These are phyloP conservation scores for Pavlovales sp. DNA, from an alignment of 208 protist species.

Conservation along the genomic window DNA sequence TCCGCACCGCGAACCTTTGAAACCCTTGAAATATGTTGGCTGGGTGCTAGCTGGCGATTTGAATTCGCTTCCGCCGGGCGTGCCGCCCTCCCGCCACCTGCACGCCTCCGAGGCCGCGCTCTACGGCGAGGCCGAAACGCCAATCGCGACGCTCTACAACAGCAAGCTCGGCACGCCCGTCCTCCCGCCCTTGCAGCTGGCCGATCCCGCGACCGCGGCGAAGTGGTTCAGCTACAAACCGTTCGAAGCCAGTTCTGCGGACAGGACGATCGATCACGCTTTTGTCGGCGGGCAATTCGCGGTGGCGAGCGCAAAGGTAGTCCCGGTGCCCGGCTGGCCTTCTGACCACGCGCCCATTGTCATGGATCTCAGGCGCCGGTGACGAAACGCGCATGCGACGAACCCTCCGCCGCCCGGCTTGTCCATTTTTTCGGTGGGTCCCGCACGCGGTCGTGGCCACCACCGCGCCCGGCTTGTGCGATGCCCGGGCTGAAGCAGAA, in stretches of 20 bases:
- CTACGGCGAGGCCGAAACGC: neutral
- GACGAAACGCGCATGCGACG: too few species aligned
- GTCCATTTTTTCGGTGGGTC: too few species aligned
- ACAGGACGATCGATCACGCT: neutral
- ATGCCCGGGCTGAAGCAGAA: too few species aligned
- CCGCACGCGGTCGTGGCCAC: too few species aligned
- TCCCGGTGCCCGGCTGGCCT: neutral
- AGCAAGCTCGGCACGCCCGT: neutral
- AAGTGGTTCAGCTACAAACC: neutral
- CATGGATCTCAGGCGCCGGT: neutral
- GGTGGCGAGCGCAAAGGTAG: neutral
- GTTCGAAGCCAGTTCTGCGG: neutral
- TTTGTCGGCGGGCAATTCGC: neutral
- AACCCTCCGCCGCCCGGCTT: too few species aligned
- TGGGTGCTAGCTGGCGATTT: slow-evolving; percentile 4
- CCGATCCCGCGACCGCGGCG: neutral
- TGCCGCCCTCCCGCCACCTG: neutral
- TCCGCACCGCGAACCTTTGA: too few species aligned
- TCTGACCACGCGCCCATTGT: slow-evolving; percentile 2
- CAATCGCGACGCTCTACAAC: neutral
- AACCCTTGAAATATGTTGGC: too few species aligned
- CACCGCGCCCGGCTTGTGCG: too few species aligned
- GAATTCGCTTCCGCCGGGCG: slow-evolving; percentile 4
- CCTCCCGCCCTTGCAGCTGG: neutral
- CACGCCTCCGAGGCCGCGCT: neutral